Evolutionary conservation across 129 eudicot genomes (phyloP).

Genomic region (Pseudognaphalium luteoalbum): DNA sequence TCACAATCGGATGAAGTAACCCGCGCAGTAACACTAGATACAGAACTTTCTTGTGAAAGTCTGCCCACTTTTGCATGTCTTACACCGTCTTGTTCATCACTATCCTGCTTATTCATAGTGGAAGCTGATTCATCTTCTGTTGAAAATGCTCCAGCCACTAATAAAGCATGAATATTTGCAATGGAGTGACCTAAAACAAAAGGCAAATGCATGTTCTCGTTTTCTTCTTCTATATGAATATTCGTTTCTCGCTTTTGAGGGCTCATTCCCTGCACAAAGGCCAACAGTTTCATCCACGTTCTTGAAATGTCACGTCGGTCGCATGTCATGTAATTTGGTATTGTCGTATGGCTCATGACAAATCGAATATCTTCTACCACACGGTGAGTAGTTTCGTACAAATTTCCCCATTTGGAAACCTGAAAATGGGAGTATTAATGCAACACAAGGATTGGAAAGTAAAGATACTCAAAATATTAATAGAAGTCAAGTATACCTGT

Average conservation of each 20-base stretch:
- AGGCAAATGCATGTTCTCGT: constrained; percentile 77
- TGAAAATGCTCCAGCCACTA: constrained; percentile 87
- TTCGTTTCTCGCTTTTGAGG: constrained; percentile 92
- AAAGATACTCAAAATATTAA: background rate
- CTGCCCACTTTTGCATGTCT: constrained; percentile 95
- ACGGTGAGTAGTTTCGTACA: constrained; percentile 82
- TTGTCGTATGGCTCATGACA: constrained; percentile 83
- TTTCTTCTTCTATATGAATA: constrained; percentile 85
- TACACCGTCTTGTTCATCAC: constrained; percentile 64
- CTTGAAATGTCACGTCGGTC: constrained; percentile 62
- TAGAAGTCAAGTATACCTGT: constrained; percentile 50
- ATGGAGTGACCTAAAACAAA: constrained; percentile 77
- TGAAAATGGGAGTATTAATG: constrained; percentile 31
- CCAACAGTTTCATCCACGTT: constrained; percentile 81
- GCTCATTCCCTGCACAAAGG: constrained; percentile 93
- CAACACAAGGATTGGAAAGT: background rate
- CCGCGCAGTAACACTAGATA: constrained; percentile 58
- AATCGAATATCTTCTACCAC: constrained; percentile 90
- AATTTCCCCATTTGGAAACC: constrained; percentile 75
- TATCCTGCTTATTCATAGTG: constrained; percentile 41
- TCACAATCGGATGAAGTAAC: constrained; percentile 37
- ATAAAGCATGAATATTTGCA: constrained; percentile 68
- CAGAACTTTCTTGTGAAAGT: constrained; percentile 86
- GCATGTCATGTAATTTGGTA: constrained; percentile 69
- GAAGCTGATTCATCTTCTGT: constrained; percentile 44